Evolutionary conservation across 2,329 filamentous ascomycete genomes (phyloP), one percentile per base, ranked within the genome.

Genomic region (Venturia oleaginea): DNA sequence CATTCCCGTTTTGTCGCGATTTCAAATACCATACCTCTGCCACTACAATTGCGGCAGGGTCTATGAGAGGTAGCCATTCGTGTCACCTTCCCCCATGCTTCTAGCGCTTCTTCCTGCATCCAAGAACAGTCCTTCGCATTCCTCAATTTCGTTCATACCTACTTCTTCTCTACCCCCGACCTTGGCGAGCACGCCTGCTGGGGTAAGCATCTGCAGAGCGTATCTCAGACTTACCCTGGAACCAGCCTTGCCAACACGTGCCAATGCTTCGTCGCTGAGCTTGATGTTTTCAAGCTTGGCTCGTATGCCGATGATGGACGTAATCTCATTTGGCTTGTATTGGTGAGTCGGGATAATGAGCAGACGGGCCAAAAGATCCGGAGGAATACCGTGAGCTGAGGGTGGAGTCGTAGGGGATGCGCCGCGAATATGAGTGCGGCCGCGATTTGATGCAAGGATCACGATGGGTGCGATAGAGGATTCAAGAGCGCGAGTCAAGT

Each of bases 401-500:
- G 73, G 69, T 11, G 73, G 79, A 60, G 76, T 70, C 70, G 89
- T 83, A 75, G 90, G 85, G 38, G 71, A 73, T 57, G 72, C 70
- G 73, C 93, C 93, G 71, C 92, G 90, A 73, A 99, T 94, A 68
- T 91, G 90, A 68, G 91, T 93, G 81, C 92, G 88, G 75, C 94
- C 94, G 72, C 94, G 89, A 80, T 99, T 99, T 51, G 94, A 97
- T 66, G 94, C 94, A 67, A 99, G 87, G 69, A 99, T 94, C 67
- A 99, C 94, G 72, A 99, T 96, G 65, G 94, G 94, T 1, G 93
- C 93, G 72, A 99, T 95, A 69, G 87, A 85, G 64, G 91, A 92
- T 82, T 99, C 94, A 70, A 99, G 84, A n/a, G 94, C 94, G 73
- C 92, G 90, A 82, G 97, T 97, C 73, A 99, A 87, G 79, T 97